These are phyloP conservation scores for Taxillus chinensis DNA, from an alignment of 164 flowering plant genomes.

Conservation along the genomic window DNA sequence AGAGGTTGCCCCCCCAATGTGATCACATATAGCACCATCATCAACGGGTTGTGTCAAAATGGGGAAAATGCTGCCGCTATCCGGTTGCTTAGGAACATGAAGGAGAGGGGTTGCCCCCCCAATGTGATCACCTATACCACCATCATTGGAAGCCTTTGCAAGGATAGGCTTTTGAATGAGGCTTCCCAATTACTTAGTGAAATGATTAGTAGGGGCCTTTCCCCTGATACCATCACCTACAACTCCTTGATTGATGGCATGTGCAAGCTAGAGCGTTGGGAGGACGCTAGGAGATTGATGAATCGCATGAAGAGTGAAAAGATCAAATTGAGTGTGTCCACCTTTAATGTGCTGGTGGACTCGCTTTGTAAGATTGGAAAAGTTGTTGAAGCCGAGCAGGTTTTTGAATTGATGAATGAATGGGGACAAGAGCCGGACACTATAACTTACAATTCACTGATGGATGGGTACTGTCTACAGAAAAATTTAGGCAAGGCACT, in stretches of 20 bases:
- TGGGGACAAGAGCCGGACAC: not conserved
- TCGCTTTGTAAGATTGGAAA: slow-evolving; percentile 1
- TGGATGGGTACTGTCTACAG: slow-evolving; percentile 1
- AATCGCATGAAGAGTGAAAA: not conserved
- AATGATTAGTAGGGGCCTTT: slow-evolving; percentile 5
- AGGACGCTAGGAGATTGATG: not conserved
- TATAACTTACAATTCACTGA: not conserved
- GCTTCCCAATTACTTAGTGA: not conserved
- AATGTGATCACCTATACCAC: not conserved
- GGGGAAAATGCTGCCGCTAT: not conserved
- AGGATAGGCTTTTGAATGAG: not conserved
- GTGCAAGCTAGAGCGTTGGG: not conserved
- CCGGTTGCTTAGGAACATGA: not conserved
- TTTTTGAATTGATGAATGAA: not conserved
- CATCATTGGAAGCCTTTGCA: slow-evolving; percentile 9
- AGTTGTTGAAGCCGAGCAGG: not conserved
- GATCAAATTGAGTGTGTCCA: not conserved
- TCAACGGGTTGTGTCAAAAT: not conserved
- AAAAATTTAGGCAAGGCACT: not conserved
- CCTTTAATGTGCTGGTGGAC: not conserved
- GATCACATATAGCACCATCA: not conserved
- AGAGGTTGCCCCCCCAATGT: not conserved
- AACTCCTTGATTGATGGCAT: not conserved
- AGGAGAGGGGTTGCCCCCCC: not conserved
- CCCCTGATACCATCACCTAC: slow-evolving; percentile 1